Percentiles rank a stretch among this genome's conserved stretches.
Conservation (phyloP, 1,284 basidiomycete species). For the Ganoderma boninense region DNA sequence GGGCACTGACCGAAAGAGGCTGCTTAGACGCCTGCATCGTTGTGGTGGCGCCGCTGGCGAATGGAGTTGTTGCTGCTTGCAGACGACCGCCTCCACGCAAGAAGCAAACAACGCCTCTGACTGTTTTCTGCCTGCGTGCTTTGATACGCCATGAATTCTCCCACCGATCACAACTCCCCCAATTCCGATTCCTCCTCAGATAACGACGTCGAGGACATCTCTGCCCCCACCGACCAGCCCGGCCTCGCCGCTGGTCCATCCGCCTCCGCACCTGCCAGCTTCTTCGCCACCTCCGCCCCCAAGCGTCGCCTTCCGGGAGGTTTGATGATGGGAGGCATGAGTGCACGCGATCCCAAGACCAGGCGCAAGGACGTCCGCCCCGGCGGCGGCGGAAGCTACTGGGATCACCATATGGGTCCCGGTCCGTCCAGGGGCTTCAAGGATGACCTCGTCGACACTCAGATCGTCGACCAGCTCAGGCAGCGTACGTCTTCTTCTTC, state of each 20-base stretch:
- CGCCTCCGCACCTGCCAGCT: slow-evolving; percentile 11
- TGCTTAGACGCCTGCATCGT: not conserved
- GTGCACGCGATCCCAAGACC: slow-evolving; percentile 49
- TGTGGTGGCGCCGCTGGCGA: not conserved
- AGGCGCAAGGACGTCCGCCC: slow-evolving; percentile 49
- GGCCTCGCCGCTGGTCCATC: slow-evolving; percentile 16
- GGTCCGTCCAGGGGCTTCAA: slow-evolving; percentile 36
- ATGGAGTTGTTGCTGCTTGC: not conserved
- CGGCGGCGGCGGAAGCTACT: slow-evolving; percentile 34
- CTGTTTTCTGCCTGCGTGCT: not conserved
- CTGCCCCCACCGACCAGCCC: not conserved
- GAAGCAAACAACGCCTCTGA: not conserved
- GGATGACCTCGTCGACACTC: slow-evolving; percentile 52
- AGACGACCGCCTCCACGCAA: not conserved
- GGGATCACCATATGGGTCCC: slow-evolving; percentile 40
- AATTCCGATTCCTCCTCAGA: slow-evolving; percentile 36
- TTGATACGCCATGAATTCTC: slow-evolving; percentile 38
- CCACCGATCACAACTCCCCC: slow-evolving; percentile 39
- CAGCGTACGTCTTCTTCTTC: slow-evolving; percentile 42
- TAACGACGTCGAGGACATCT: slow-evolving; percentile 19
- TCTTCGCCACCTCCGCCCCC: slow-evolving; percentile 5
- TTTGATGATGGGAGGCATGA: slow-evolving; percentile 16
- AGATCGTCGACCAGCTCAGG: slow-evolving; percentile 49
- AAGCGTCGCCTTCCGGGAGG: slow-evolving; percentile 47
- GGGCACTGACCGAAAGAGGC: not conserved